phyloP scores from a whole-genome alignment of 176 grass and related monocot genomes.

The Triticum dicoccoides region DNA sequence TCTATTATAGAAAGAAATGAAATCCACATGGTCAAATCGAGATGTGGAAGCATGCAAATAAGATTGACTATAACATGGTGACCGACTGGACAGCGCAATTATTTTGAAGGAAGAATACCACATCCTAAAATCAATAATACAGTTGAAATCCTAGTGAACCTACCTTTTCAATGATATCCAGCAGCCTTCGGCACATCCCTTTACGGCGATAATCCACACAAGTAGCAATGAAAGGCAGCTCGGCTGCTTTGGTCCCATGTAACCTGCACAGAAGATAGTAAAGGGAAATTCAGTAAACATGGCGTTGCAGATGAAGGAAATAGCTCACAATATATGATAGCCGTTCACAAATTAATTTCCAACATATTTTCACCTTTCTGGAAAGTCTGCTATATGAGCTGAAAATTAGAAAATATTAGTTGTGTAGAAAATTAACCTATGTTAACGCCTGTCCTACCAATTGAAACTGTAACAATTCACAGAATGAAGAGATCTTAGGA shows the following conservation, averaged over 20 bases:
- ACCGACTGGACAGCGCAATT: neutral
- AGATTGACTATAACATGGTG: neutral
- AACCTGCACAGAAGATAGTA: conserved; percentile 41
- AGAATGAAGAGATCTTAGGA: neutral
- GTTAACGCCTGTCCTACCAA: neutral
- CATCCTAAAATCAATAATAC: neutral
- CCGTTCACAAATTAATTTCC: neutral
- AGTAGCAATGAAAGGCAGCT: conserved; percentile 88
- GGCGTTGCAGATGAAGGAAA: neutral
- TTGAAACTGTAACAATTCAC: neutral
- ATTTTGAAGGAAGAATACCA: conserved; percentile 26
- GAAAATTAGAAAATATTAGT: neutral
- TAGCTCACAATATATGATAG: neutral
- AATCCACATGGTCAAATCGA: conserved; percentile 28
- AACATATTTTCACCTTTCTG: neutral
- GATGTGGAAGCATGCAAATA: conserved; percentile 31
- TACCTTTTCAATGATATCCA: conserved; percentile 87
- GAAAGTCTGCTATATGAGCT: conserved; percentile 5
- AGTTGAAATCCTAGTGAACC: neutral
- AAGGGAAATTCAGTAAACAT: neutral
- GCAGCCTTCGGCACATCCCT: conserved; percentile 81
- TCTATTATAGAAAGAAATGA: conserved; percentile 47
- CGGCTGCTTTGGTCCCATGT: conserved; percentile 85
- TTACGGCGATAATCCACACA: conserved; percentile 67
- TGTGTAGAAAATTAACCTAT: conserved; percentile 1